Conservation (phyloP, 2,329 filamentous ascomycete species). For the Diaporthe ilicicola region DNA sequence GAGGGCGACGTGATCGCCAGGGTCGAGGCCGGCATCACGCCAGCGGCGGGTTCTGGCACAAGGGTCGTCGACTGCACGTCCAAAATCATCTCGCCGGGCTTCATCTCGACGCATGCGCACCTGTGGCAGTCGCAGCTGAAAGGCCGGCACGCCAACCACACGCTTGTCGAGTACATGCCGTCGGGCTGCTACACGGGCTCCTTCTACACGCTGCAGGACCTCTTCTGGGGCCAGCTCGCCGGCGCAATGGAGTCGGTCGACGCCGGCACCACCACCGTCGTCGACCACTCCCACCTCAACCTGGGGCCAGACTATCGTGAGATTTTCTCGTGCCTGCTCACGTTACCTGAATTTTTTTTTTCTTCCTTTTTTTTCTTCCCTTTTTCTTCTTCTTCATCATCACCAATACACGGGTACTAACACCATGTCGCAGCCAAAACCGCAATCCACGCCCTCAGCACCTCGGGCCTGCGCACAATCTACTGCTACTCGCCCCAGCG, state of each 20-base stretch:
- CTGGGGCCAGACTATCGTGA: slow-evolving; percentile 41
- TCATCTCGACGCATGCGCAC: slow-evolving; percentile 55
- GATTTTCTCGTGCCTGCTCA: too few species aligned
- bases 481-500: slow-evolving; percentile 51
- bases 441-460: slow-evolving; percentile 50
- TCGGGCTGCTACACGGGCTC: slow-evolving; percentile 47
- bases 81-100: slow-evolving; percentile 51
- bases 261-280: slow-evolving; percentile 51
- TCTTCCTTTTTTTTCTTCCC: background rate
- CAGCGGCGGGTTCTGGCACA: slow-evolving; percentile 3
- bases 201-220: slow-evolving; percentile 50
- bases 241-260: slow-evolving; percentile 51
- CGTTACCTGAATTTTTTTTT: too few species aligned
- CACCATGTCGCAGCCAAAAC: slow-evolving; percentile 31
- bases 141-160: slow-evolving; percentile 37
- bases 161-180: slow-evolving; percentile 39
- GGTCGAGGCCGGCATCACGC: slow-evolving; percentile 15
- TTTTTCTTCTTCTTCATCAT: background rate
- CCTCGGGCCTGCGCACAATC: slow-evolving; percentile 55
- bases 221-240: slow-evolving; percentile 55
- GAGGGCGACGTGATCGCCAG: slow-evolving; percentile 18
- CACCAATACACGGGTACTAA: slow-evolving; percentile 31
- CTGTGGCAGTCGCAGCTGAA: slow-evolving; percentile 52
- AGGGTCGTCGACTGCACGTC: slow-evolving; percentile 49
- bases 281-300: slow-evolving; percentile 49